Conservation (phyloP, 768 basidiomycete genomes). For the Hirschioporus abietinus region DNA sequence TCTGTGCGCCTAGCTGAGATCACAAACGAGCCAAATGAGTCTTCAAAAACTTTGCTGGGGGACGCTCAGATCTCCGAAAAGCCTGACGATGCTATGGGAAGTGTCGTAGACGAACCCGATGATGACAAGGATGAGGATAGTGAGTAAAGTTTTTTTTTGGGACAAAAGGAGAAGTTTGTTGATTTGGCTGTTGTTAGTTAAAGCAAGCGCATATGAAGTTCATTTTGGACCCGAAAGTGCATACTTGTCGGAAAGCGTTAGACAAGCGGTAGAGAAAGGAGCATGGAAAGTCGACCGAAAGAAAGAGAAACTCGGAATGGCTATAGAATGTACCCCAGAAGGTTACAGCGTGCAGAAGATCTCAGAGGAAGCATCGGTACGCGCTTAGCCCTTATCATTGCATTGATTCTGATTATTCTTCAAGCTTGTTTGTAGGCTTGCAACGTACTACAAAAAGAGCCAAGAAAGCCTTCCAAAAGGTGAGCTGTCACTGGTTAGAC, state of each 20-base stretch:
- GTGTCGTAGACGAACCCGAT: constrained; percentile 14
- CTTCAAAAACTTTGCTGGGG: neutral
- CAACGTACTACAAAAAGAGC: neutral
- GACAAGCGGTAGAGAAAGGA: neutral
- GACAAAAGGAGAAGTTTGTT: neutral
- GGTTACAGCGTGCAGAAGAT: neutral
- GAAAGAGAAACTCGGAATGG: neutral
- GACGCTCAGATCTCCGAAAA: constrained; percentile 3
- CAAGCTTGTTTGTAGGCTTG: neutral
- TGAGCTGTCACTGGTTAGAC: constrained; percentile 20
- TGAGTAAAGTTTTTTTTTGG: constrained; percentile 2
- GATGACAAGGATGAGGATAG: constrained; percentile 15
- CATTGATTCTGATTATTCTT: neutral
- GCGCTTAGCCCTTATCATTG: neutral
- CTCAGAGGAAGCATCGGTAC: neutral
- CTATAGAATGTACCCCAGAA: neutral
- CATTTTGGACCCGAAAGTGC: constrained; percentile 11
- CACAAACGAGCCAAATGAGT: neutral
- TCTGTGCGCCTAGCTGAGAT: constrained; percentile 26
- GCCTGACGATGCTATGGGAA: constrained; percentile 9
- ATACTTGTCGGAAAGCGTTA: constrained; percentile 5
- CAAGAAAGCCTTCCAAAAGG: constrained; percentile 52
- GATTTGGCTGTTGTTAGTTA: neutral
- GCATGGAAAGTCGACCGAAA: neutral
- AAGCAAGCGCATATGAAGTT: constrained; percentile 11